Percentiles rank a stretch among this genome's conserved stretches.
Conservation (phyloP, 1,284 basidiomycete genomes). For the Ustanciosporium gigantosporum region DNA sequence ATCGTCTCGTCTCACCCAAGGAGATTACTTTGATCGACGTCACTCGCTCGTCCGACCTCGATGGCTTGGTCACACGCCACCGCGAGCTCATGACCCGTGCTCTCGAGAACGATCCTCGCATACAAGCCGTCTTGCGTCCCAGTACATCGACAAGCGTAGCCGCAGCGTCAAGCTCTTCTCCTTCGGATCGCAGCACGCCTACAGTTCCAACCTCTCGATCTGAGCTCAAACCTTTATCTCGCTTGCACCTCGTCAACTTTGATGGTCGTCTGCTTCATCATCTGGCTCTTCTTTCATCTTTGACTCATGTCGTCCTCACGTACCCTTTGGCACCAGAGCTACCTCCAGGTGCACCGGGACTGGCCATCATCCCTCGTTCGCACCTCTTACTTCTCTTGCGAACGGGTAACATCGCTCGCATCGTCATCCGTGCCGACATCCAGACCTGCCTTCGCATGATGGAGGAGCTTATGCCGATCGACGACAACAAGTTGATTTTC, state of each 20-base stretch:
- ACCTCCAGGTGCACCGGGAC: slow-evolving; percentile 9
- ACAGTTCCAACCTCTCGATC: too few species aligned
- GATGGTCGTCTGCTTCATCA: slow-evolving; percentile 33
- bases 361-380: slow-evolving; percentile 25
- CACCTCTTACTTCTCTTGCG: slow-evolving; percentile 28
- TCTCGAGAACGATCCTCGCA: slow-evolving; percentile 20
- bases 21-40: slow-evolving; percentile 26
- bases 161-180: too few species aligned
- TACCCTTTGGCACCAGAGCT: slow-evolving; percentile 10
- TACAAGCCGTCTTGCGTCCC: slow-evolving; percentile 11
- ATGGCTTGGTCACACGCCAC: slow-evolving; percentile 24
- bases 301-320: slow-evolving; percentile 35
- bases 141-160: too few species aligned
- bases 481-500: slow-evolving; percentile 31
- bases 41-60: slow-evolving; percentile 3
- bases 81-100: slow-evolving; percentile 20
- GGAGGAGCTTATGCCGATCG: slow-evolving; percentile 26
- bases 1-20: slow-evolving; percentile 4
- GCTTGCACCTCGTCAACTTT: slow-evolving; percentile 32
- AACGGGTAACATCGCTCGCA: slow-evolving; percentile 14
- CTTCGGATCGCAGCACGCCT: not conserved
- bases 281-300: slow-evolving; percentile 18
- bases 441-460: slow-evolving; percentile 22
- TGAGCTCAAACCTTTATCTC: slow-evolving; percentile 17
- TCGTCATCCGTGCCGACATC: slow-evolving; percentile 21